A percentile compares a stretch with the other conserved stretches of the same genome.
These are phyloP conservation scores for Selenicereus undatus DNA, from an alignment of 148 eudicot species.

Conservation along the genomic window DNA sequence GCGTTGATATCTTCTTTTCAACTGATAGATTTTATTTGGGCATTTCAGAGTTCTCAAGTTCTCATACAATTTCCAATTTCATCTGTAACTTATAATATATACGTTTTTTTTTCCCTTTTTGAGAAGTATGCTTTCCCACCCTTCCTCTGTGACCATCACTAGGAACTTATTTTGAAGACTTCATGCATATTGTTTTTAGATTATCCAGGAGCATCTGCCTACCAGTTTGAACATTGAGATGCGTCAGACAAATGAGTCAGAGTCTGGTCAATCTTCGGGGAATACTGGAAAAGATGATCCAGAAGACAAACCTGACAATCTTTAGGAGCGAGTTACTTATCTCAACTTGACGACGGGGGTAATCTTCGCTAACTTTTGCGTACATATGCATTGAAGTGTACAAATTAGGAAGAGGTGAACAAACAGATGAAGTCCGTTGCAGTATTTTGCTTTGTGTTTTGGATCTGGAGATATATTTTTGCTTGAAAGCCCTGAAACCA, in stretches of 20 bases:
- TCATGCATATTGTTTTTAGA: slow-evolving; percentile 19
- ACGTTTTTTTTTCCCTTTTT: too few species aligned
- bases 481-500: slow-evolving; percentile 32
- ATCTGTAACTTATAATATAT: not conserved
- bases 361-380: slow-evolving; percentile 38
- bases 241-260: slow-evolving; percentile 30
- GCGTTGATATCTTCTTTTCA: not conserved
- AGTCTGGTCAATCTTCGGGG: slow-evolving; percentile 33
- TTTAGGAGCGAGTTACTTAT: slow-evolving; percentile 29
- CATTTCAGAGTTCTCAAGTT: not conserved
- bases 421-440: slow-evolving; percentile 19
- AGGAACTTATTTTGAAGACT: not conserved
- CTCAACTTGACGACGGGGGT: slow-evolving; percentile 25
- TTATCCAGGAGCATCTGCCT: slow-evolving; percentile 54
- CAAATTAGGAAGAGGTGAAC: slow-evolving; percentile 37
- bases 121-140: not conserved
- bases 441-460: slow-evolving; percentile 31
- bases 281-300: slow-evolving; percentile 30
- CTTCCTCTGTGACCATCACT: not conserved
- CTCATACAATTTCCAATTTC: not conserved
- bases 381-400: slow-evolving; percentile 37
- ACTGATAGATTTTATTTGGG: too few species aligned
- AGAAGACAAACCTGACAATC: slow-evolving; percentile 36
- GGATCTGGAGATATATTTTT: slow-evolving; percentile 29
- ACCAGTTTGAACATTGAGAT: slow-evolving; percentile 42